A percentile compares a stretch with the other conserved stretches of the same genome.
These are phyloP conservation scores for Wickerhamomyces bisporus DNA, from an alignment of 805 yeast genomes.

Conservation along the genomic window DNA sequence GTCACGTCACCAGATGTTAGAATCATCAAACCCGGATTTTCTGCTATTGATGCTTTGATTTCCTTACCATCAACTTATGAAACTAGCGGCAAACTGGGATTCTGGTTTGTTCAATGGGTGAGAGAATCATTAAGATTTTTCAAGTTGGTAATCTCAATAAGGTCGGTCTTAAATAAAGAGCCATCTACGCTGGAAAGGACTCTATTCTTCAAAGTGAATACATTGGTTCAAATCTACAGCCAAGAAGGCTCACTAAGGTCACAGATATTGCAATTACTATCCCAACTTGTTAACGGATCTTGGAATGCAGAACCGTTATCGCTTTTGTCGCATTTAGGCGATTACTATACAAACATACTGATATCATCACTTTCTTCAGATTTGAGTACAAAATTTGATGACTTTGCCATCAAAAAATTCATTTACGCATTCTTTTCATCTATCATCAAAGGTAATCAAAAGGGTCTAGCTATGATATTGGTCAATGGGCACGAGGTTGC, in stretches of 20 bases:
- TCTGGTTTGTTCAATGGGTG: conserved; percentile 46
- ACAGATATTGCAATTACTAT: conserved; percentile 49
- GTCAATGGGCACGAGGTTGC: conserved; percentile 45
- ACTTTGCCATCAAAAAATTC: conserved; percentile 45
- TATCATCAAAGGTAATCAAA: conserved; percentile 66
- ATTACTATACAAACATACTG: conserved; percentile 53
- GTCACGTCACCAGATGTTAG: conserved; percentile 46
- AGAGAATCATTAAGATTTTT: conserved; percentile 50
- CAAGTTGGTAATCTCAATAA: conserved; percentile 48
- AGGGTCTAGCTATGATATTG: conserved; percentile 68
- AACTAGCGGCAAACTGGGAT: conserved; percentile 38
- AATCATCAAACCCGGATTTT: conserved; percentile 47
- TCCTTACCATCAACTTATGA: conserved; percentile 31
- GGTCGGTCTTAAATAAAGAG: conserved; percentile 41
- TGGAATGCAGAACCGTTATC: conserved; percentile 70
- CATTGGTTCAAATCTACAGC: conserved; percentile 54
- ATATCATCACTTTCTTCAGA: conserved; percentile 57
- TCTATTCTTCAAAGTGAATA: conserved; percentile 51
- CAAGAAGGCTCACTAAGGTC: conserved; percentile 42
- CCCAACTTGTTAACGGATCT: conserved; percentile 48
- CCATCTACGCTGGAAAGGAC: conserved; percentile 64
- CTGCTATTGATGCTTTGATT: conserved; percentile 43
- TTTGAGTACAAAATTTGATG: conserved; percentile 51
- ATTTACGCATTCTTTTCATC: conserved; percentile 63
- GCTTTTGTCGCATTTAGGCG: conserved; percentile 73